phyloP scores from a whole-genome alignment of 768 basidiomycete species.

The Termitomyces bulborhizus region DNA sequence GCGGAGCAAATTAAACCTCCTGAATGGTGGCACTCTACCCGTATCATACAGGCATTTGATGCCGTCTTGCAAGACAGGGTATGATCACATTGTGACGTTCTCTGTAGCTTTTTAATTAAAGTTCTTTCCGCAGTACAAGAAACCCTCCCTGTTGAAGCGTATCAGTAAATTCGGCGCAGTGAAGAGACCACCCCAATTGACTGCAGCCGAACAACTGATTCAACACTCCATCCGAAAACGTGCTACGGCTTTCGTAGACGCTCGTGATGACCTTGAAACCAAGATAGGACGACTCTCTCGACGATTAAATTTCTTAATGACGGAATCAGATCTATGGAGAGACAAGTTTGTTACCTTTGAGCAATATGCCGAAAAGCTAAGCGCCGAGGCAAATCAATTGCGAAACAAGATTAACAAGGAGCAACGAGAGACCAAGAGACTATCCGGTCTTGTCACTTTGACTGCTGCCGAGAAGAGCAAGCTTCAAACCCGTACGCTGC shows the following conservation, averaged over 20 bases:
- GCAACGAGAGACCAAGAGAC: constrained; percentile 79
- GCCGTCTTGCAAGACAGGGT: constrained; percentile 82
- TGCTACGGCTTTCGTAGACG: constrained; percentile 92
- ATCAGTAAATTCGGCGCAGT: constrained; percentile 71
- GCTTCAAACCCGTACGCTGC: constrained; percentile 66
- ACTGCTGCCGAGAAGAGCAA: constrained; percentile 76
- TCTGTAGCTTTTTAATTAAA: not conserved
- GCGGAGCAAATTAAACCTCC: constrained; percentile 89
- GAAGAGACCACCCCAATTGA: constrained; percentile 67
- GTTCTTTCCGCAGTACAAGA: constrained; percentile 60
- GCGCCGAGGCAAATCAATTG: constrained; percentile 79
- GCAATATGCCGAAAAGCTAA: constrained; percentile 88
- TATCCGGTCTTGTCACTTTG: constrained; percentile 73
- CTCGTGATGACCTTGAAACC: constrained; percentile 88
- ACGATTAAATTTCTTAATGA: constrained; percentile 87
- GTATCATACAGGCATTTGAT: constrained; percentile 89
- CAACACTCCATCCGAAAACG: constrained; percentile 88
- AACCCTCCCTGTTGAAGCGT: constrained; percentile 81
- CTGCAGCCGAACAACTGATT: constrained; percentile 76
- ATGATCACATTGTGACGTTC: constrained; percentile 5
- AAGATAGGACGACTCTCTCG: constrained; percentile 86
- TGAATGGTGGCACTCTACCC: constrained; percentile 91
- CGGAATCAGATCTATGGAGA: constrained; percentile 84
- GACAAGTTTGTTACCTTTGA: constrained; percentile 95
- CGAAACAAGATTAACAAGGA: constrained; percentile 87